phyloP scores from a whole-genome alignment of 1,139 yeast species.

The Blastobotrys indianensis region DNA sequence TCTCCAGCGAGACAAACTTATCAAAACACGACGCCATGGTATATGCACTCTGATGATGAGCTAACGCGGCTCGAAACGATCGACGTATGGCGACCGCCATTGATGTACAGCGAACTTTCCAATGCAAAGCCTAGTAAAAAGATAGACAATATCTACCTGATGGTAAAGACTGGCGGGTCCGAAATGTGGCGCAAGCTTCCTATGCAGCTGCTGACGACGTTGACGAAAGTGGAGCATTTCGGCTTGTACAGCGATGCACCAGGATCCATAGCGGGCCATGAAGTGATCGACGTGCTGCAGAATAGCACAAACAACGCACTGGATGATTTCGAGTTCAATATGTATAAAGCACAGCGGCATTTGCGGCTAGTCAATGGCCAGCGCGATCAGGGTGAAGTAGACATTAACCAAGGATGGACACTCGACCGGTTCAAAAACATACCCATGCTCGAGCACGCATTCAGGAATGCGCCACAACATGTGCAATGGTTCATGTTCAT shows the following conservation, averaged over 20 bases:
- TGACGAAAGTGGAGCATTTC: constrained; percentile 32
- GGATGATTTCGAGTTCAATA: constrained; percentile 23
- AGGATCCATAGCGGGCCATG: constrained; percentile 30
- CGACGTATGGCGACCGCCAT: constrained; percentile 15
- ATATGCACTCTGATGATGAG: background rate
- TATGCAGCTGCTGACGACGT: constrained; percentile 32
- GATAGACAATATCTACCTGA: constrained; percentile 22
- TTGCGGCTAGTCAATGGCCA: constrained; percentile 30
- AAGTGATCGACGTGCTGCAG: constrained; percentile 31
- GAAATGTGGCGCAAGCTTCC: constrained; percentile 36
- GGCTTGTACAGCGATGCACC: constrained; percentile 34
- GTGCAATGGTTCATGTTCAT: constrained; percentile 36
- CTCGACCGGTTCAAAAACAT: constrained; percentile 36
- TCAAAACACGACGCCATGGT: too few relatives aligned
- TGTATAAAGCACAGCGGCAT: constrained; percentile 32
- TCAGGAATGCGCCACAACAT: constrained; percentile 24
- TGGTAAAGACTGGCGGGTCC: constrained; percentile 37
- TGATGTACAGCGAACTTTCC: background rate
- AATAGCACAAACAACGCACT: constrained; percentile 25
- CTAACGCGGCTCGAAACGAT: constrained; percentile 6
- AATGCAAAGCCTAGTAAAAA: constrained; percentile 5
- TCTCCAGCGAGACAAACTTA: too few relatives aligned
- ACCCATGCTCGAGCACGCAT: constrained; percentile 37
- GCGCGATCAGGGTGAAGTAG: constrained; percentile 37
- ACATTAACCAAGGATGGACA: constrained; percentile 33